Conservation (phyloP, 73 alveolate genomes). For the Paramecium tetraurelia region DNA sequence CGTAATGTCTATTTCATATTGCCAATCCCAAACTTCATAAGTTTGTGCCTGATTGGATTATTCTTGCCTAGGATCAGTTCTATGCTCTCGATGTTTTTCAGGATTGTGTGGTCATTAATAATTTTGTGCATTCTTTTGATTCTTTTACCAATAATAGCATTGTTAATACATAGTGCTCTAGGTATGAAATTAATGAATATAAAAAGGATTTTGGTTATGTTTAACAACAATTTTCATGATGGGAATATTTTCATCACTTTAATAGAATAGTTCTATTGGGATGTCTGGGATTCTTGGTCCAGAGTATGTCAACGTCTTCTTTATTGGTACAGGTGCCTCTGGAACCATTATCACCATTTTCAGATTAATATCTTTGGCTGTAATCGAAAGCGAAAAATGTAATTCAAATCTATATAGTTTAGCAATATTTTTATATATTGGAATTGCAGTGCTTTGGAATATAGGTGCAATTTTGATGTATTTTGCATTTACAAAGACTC, state of each 20-base stretch:
- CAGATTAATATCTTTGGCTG: constrained; percentile 16
- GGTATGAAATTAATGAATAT: not conserved
- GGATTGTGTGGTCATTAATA: not conserved
- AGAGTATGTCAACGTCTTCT: not conserved
- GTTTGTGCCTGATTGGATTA: not conserved
- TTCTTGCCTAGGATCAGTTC: not conserved
- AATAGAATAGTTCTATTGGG: constrained; percentile 28
- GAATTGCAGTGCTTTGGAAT: constrained; percentile 23
- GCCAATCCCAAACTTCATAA: constrained; percentile 13
- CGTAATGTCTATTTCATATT: not conserved
- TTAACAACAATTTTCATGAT: not conserved
- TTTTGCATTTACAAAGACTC: not conserved
- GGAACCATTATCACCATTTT: not conserved
- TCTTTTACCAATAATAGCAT: constrained; percentile 4
- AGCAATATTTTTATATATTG: constrained; percentile 11
- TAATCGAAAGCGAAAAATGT: not conserved
- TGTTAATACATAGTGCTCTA: not conserved
- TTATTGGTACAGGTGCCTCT: constrained; percentile 41
- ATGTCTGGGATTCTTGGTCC: constrained; percentile 1
- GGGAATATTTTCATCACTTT: not conserved
- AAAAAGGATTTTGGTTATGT: not conserved
- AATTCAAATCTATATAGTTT: not conserved
- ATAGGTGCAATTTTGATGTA: not conserved
- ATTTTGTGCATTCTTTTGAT: not conserved
- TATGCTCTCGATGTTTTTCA: not conserved